Evolutionary conservation across 352 stramenopile species (phyloP).

Genomic region (Globisporangium perplexum): DNA sequence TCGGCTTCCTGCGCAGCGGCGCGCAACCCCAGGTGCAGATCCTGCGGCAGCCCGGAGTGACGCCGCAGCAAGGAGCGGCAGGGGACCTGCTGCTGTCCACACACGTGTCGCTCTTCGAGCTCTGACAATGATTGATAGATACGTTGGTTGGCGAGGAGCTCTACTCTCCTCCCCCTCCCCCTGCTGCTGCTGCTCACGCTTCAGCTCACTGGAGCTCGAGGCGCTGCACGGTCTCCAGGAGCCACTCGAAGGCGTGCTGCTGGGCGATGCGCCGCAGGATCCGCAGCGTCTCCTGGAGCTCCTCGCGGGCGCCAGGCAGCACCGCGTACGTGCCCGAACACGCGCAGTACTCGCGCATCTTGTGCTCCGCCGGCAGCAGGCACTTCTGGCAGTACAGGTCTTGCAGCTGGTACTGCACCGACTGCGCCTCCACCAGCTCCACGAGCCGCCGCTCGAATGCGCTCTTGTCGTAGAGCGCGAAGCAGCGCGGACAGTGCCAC

Average conservation of each 20-base stretch:
- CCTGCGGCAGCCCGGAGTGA: constrained; percentile 19
- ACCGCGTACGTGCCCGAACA: constrained; percentile 72
- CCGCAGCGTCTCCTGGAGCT: constrained; percentile 52
- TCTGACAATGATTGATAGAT: neutral
- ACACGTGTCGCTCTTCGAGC: constrained; percentile 4
- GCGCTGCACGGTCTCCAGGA: constrained; percentile 63
- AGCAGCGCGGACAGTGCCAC: constrained; percentile 93
- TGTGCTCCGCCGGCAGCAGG: constrained; percentile 59
- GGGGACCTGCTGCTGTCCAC: neutral
- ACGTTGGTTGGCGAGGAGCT: neutral
- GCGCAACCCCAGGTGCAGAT: constrained; percentile 35
- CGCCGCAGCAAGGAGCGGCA: neutral
- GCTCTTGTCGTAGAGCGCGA: constrained; percentile 85
- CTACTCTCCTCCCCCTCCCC: too few species aligned
- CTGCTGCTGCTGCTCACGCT: too few species aligned
- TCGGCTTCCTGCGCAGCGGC: constrained; percentile 37
- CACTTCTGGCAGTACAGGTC: constrained; percentile 85
- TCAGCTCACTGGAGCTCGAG: constrained; percentile 35
- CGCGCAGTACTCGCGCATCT: constrained; percentile 71
- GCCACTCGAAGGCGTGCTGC: constrained; percentile 64
- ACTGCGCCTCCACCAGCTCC: constrained; percentile 81
- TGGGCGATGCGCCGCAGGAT: constrained; percentile 57
- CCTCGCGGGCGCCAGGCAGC: constrained; percentile 22
- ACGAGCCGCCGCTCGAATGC: constrained; percentile 91
- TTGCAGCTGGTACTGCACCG: constrained; percentile 92